Base-by-base conservation (phyloP, 192 early-diverging fungal species). In the Linnemannia schmuckeri region DNA sequence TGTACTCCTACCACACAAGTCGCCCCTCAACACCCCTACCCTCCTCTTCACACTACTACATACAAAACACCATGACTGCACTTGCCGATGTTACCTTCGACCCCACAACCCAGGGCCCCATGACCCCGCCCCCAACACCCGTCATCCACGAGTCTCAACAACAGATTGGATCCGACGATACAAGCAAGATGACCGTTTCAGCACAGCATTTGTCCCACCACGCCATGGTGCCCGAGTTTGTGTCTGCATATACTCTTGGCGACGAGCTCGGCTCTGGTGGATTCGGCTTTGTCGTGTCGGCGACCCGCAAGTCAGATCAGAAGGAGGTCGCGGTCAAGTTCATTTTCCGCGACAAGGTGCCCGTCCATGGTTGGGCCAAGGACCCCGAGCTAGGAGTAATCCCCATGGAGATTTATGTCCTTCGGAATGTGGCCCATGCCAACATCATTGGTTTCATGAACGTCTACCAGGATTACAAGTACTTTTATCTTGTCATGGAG, bases 271-370 rank as follows among this genome's bases (percentile, higher is more conserved):
- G 94, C 35, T 90, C 89, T 63, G 95, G 95, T 33, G 95, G 94
- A 17, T 94, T 94, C 83, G 95, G 94, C 20, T 92, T 94, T 88
- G 95, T 94, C 1, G 85, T 93, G 9, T 89, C 91, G 3, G 94
- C 93, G 6, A 84, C 88, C 2, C 90, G 91, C 68, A 83, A 81
- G 20, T 66, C 77, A 4, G 93, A 93, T 78, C 82, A 82, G 12
- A 76, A 83, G 15, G 94, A 95, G 82, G 92, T 95, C 15, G 95
- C 95, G 3, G 94, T 96, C 75, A 96, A 96, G 85, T 93, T 96
- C 74, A 96, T 96, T 49, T 88, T 93, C 74, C 85, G 84, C 7
- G 74, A 91, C 55, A 93, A 92, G 71, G 90, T 93, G 15, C 91
- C 92, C 6, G 87, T 82, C 52, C 84, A 88, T 74, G 81, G 82